Conservation (phyloP, 768 basidiomycete species). For the Neoboletus magnificus region DNA sequence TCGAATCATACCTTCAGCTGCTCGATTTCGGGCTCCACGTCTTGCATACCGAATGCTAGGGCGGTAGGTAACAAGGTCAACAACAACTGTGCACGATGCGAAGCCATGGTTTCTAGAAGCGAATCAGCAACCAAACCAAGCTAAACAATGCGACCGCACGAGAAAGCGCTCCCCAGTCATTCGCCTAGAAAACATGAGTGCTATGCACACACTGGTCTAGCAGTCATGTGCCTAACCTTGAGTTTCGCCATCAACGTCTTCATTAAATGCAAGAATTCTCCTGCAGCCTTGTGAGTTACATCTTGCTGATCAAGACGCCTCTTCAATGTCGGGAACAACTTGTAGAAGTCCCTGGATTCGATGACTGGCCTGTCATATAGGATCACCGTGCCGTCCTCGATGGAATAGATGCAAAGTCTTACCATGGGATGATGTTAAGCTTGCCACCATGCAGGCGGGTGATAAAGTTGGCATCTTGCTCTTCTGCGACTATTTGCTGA, state of each 20-base stretch:
- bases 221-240: constrained; percentile 38
- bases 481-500: constrained; percentile 55
- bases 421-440: constrained; percentile 58
- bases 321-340: constrained; percentile 46
- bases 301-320: constrained; percentile 44
- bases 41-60: constrained; percentile 46
- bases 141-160: constrained; percentile 35
- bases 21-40: constrained; percentile 43
- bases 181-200: constrained; percentile 38
- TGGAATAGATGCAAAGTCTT: not conserved
- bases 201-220: not conserved
- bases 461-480: constrained; percentile 61
- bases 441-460: constrained; percentile 53
- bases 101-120: constrained; percentile 42
- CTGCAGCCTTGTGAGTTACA: constrained; percentile 47
- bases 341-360: constrained; percentile 57
- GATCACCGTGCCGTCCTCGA: not conserved
- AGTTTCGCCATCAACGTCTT: constrained; percentile 66
- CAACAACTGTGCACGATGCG: constrained; percentile 44
- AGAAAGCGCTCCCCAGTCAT: constrained; percentile 61
- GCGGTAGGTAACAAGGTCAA: constrained; percentile 43
- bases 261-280: constrained; percentile 52
- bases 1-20: constrained; percentile 43
- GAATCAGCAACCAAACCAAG: not conserved
- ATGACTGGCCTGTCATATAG: constrained; percentile 45